phyloP scores from a whole-genome alignment of 352 stramenopile genomes.

The Phytophthora cajani region DNA sequence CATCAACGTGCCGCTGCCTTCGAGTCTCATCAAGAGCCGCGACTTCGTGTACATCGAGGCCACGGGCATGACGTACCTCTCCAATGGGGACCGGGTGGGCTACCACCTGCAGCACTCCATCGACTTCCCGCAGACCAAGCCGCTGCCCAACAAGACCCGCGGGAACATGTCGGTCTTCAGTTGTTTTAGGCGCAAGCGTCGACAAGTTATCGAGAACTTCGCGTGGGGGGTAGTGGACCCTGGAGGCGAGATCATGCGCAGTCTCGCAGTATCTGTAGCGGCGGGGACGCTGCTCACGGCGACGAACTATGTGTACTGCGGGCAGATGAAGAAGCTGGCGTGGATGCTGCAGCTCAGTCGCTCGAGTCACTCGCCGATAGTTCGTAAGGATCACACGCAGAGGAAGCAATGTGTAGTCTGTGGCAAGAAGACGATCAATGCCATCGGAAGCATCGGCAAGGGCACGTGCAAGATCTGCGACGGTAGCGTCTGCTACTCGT shows the following conservation, averaged over 20 bases:
- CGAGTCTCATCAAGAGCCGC: constrained; percentile 28
- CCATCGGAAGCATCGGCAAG: constrained; percentile 33
- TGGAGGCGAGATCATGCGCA: constrained; percentile 37
- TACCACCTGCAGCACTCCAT: constrained; percentile 50
- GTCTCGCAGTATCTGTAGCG: constrained; percentile 31
- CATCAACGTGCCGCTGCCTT: constrained; percentile 32
- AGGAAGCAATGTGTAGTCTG: constrained; percentile 35
- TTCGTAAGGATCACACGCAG: background rate
- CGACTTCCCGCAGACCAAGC: constrained; percentile 46
- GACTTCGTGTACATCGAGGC: constrained; percentile 48
- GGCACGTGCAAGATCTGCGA: constrained; percentile 38
- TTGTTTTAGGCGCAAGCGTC: constrained; percentile 45
- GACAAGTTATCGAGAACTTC: constrained; percentile 50
- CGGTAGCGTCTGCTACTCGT: constrained; percentile 44
- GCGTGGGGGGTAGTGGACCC: constrained; percentile 35
- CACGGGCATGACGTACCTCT: constrained; percentile 28
- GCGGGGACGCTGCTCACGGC: constrained; percentile 37
- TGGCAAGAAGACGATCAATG: constrained; percentile 32
- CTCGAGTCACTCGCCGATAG: background rate
- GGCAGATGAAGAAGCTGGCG: constrained; percentile 63
- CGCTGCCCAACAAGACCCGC: constrained; percentile 39
- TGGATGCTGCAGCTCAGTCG: constrained; percentile 39
- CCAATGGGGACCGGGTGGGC: constrained; percentile 36
- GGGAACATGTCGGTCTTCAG: constrained; percentile 48
- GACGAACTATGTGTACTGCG: constrained; percentile 48